Evolutionary conservation across 225 moss, liverwort and hornwort genomes (phyloP).

Genomic region (Physcomitrellopsis africana): DNA sequence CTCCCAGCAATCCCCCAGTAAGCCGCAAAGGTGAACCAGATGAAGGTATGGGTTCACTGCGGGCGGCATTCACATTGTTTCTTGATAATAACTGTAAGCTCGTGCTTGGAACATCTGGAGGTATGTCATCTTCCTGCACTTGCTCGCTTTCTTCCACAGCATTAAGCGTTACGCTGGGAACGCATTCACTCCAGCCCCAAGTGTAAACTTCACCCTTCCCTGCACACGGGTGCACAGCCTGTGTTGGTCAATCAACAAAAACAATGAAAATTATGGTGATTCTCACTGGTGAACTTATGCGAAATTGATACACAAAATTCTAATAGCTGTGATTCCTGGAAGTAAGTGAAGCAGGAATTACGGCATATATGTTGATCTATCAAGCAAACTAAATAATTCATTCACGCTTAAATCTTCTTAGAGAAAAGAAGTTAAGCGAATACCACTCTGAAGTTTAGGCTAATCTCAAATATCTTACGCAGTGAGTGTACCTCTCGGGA

Average conservation of each 20-base stretch:
- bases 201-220: slow-evolving; percentile 64
- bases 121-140: slow-evolving; percentile 22
- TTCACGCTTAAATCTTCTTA: too few species aligned
- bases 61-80: slow-evolving; percentile 4
- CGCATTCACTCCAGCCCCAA: slow-evolving; percentile 85
- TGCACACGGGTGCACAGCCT: slow-evolving; percentile 19
- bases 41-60: slow-evolving; percentile 15
- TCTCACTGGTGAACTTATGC: not conserved
- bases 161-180: slow-evolving; percentile 48
- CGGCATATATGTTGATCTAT: too few species aligned
- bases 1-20: slow-evolving; percentile 4
- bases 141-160: slow-evolving; percentile 36
- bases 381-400: too few species aligned
- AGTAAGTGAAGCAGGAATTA: too few species aligned
- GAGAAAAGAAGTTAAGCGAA: too few species aligned
- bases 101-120: slow-evolving; percentile 10
- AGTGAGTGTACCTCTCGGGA: too few species aligned
- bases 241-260: slow-evolving; percentile 4
- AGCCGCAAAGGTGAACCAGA: slow-evolving; percentile 22
- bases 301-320: too few species aligned
- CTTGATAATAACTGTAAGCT: slow-evolving; percentile 24
- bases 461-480: too few species aligned
- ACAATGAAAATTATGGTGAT: not conserved
- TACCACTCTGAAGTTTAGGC: too few species aligned
- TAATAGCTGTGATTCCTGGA: too few species aligned